These are phyloP conservation scores for Colletotrichum orchidophilum DNA, from an alignment of 2,329 filamentous ascomycete genomes.

Conservation along the genomic window DNA sequence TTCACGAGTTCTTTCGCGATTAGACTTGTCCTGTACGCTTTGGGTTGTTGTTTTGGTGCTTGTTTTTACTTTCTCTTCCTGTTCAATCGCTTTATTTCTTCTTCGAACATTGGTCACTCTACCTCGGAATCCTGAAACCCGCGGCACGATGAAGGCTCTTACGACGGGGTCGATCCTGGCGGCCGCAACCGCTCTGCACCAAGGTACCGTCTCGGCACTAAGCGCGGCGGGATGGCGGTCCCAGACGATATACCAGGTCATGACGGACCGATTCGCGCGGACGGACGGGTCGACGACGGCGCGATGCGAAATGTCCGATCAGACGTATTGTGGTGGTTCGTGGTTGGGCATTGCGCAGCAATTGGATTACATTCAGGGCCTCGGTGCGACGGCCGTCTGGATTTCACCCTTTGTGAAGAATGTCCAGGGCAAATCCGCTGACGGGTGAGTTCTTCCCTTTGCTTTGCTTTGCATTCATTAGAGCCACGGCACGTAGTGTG, in stretches of 20 bases:
- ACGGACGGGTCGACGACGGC: slow-evolving; percentile 55
- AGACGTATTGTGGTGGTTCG: slow-evolving; percentile 68
- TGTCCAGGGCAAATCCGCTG: slow-evolving; percentile 33
- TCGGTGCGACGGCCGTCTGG: slow-evolving; percentile 68
- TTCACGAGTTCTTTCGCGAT: background rate
- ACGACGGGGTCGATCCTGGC: background rate
- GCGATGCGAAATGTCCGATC: slow-evolving; percentile 51
- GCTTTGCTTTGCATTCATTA: background rate
- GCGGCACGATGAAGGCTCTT: slow-evolving; percentile 13
- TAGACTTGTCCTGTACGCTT: slow-evolving; percentile 20
- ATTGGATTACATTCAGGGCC: slow-evolving; percentile 70
- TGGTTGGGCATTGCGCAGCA: slow-evolving; percentile 66
- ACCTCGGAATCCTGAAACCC: background rate
- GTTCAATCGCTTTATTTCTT: slow-evolving; percentile 12
- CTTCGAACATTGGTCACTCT: slow-evolving; percentile 20
- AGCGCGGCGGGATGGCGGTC: slow-evolving; percentile 57
- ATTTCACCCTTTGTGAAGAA: slow-evolving; percentile 66
- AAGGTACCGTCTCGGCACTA: slow-evolving; percentile 15
- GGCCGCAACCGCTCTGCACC: slow-evolving; percentile 8
- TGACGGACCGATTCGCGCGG: slow-evolving; percentile 66
- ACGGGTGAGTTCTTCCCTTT: slow-evolving; percentile 26
- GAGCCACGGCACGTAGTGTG: background rate
- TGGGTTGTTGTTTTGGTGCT: background rate
- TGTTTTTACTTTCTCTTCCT: background rate
- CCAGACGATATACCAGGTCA: slow-evolving; percentile 66